A percentile compares a stretch with the other conserved stretches of the same genome.
Conservation (phyloP, 192 early-diverging fungal species). For the Phycomyces blakesleeanus region DNA sequence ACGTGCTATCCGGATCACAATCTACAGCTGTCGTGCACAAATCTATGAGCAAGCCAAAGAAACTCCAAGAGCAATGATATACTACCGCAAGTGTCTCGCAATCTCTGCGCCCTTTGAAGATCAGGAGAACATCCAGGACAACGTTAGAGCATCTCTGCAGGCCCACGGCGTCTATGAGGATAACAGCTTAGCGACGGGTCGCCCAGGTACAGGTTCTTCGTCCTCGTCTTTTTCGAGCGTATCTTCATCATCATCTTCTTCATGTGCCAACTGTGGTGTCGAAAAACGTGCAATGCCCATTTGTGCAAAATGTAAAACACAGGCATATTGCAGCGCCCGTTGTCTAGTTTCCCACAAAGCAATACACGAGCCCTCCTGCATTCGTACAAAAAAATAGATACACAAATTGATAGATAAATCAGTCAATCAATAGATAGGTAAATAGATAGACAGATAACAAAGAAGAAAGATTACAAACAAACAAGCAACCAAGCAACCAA, state of each 20-base stretch:
- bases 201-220: background rate
- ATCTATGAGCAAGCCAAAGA: constrained; percentile 16
- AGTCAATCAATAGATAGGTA: background rate
- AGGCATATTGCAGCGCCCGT: constrained; percentile 22
- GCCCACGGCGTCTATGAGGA: too few relatives aligned
- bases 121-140: constrained; percentile 10
- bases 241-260: constrained; percentile 8
- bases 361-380: constrained; percentile 5
- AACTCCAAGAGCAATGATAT: constrained; percentile 15
- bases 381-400: background rate
- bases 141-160: background rate
- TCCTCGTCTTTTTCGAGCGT: constrained; percentile 9
- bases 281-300: constrained; percentile 34
- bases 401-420: background rate
- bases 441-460: too few relatives aligned
- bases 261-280: constrained; percentile 24
- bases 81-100: constrained; percentile 30
- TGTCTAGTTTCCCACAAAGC: constrained; percentile 24
- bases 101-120: constrained; percentile 11
- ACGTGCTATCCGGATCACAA: constrained; percentile 24
- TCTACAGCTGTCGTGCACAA: constrained; percentile 28
- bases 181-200: too few relatives aligned
- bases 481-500: too few relatives aligned
- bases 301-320: constrained; percentile 28
- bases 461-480: too few relatives aligned